Percentiles rank a stretch among this genome's conserved stretches.
These are phyloP conservation scores for Stephania yunnanensis DNA, from an alignment of 164 flowering plant genomes.

Conservation along the genomic window DNA sequence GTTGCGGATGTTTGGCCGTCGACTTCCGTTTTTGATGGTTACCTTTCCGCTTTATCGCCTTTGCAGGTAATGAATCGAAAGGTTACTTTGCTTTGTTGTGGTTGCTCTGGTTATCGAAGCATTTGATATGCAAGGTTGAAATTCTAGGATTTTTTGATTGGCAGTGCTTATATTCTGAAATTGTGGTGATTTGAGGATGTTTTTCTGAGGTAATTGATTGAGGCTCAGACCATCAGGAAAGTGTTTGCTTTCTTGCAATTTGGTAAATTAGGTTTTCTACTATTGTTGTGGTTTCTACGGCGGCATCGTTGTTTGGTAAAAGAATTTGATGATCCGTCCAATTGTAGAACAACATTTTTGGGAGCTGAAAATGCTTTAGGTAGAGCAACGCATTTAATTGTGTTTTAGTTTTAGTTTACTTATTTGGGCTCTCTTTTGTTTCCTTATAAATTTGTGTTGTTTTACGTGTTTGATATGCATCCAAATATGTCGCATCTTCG, in stretches of 20 bases:
- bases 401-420: neutral
- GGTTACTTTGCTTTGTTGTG: neutral
- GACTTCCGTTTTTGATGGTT: slow-evolving; percentile 91
- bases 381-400: no score
- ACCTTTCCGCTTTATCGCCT: slow-evolving; percentile 83
- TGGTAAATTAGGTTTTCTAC: neutral
- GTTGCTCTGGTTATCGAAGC: neutral
- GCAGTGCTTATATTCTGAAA: neutral
- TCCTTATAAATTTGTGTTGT: neutral
- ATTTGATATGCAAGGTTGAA: neutral
- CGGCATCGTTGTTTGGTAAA: neutral
- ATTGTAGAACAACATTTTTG: no score
- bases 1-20: slow-evolving; percentile 98
- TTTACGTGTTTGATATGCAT: neutral
- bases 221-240: neutral
- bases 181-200: neutral
- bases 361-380: neutral
- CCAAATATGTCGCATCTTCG: neutral
- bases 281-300: neutral
- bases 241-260: neutral
- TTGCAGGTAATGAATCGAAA: slow-evolving; percentile 51
- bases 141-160: neutral
- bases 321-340: no score
- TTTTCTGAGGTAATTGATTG: neutral
- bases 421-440: neutral